phyloP scores from a whole-genome alignment of 305 asterid genomes.

The Andrographis paniculata region DNA sequence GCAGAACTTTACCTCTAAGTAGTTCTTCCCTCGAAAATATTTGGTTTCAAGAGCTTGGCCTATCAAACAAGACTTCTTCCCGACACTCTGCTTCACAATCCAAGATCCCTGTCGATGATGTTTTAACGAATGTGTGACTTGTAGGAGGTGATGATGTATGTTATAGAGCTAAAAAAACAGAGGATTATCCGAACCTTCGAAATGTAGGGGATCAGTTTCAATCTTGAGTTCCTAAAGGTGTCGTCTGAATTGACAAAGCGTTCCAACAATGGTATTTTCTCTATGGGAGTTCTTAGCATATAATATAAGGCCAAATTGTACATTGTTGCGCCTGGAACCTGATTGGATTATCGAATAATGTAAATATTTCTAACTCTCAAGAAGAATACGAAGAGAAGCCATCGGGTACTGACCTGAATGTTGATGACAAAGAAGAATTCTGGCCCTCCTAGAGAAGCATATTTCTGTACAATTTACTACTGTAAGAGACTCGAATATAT shows the following conservation, averaged over 20 bases:
- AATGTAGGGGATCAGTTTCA: not conserved
- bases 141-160: conserved; percentile 18
- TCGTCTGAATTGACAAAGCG: conserved; percentile 76
- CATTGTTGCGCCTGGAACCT: conserved; percentile 64
- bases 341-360: too few relatives aligned
- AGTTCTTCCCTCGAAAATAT: not conserved
- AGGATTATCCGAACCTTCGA: not conserved
- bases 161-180: too few relatives aligned
- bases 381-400: not conserved
- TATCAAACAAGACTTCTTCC: not conserved
- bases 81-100: not conserved
- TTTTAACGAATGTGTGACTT: not conserved
- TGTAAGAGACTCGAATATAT: too few relatives aligned
- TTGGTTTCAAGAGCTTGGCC: not conserved
- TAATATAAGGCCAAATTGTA: conserved; percentile 61
- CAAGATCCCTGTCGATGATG: not conserved
- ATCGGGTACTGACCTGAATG: conserved; percentile 55
- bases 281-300: conserved; percentile 57
- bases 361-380: too few relatives aligned
- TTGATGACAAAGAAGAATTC: conserved; percentile 80
- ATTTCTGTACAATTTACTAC: conserved; percentile 31
- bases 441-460: conserved; percentile 49
- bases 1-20: not conserved
- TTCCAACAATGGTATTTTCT: conserved; percentile 55
- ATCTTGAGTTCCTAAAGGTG: conserved; percentile 22